These are phyloP conservation scores for Mucor mucedo DNA, from an alignment of 371 early-diverging fungal species.

Conservation along the genomic window DNA sequence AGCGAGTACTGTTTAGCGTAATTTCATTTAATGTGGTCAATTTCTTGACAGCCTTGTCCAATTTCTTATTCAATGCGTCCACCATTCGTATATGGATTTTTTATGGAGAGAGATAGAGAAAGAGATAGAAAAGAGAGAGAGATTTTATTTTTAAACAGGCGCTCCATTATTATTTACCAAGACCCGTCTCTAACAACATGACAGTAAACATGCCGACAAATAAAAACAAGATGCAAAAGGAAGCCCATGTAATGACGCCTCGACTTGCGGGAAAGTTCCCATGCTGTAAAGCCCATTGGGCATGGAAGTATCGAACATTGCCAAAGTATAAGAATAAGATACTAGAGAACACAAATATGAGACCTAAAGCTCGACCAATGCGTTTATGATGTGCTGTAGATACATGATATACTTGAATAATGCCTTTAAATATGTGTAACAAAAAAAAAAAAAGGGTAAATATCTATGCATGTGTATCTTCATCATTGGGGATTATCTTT, in stretches of 20 bases:
- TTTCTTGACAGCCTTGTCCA: slow-evolving; percentile 3
- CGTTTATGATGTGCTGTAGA: slow-evolving; percentile 16
- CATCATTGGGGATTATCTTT: neutral
- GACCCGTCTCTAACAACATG: slow-evolving; percentile 18
- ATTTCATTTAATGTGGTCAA: neutral
- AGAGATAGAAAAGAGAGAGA: neutral
- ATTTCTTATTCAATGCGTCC: neutral
- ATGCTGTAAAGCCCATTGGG: slow-evolving; percentile 63
- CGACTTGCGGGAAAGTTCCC: slow-evolving; percentile 73
- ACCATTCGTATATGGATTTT: neutral
- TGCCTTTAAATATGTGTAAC: slow-evolving; percentile 35
- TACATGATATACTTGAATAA: slow-evolving; percentile 68
- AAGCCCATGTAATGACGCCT: slow-evolving; percentile 50
- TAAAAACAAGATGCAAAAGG: slow-evolving; percentile 36
- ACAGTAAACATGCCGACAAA: slow-evolving; percentile 32
- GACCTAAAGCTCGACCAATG: slow-evolving; percentile 48
- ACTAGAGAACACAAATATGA: slow-evolving; percentile 58
- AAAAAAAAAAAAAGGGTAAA: too few species aligned
- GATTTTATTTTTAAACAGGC: neutral
- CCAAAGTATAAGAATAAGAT: slow-evolving; percentile 65
- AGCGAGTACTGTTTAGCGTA: neutral
- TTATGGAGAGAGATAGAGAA: neutral
- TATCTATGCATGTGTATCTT: neutral
- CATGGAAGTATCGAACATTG: slow-evolving; percentile 67
- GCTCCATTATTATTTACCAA: neutral